Conservation (phyloP, 2,329 filamentous ascomycete genomes). For the Alternaria viburni region DNA sequence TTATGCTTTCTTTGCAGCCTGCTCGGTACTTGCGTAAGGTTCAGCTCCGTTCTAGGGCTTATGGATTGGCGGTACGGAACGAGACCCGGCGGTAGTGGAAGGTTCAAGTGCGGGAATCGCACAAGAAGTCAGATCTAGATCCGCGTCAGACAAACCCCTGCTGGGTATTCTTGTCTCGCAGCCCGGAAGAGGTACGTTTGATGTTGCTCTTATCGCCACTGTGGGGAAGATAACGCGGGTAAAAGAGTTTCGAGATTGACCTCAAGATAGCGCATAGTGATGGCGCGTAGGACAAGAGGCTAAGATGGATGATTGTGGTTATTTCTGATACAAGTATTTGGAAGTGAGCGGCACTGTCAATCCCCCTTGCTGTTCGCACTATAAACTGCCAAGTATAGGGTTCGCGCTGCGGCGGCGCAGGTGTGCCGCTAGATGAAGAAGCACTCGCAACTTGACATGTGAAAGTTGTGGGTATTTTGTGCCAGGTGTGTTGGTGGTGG, state of each 20-base stretch:
- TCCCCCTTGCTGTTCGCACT: not conserved
- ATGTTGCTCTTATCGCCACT: not conserved
- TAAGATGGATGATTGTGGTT: not conserved
- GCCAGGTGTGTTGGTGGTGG: not conserved
- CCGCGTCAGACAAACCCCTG: not conserved
- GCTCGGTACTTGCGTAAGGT: not conserved
- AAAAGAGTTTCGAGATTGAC: conserved; percentile 2
- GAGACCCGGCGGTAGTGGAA: not conserved
- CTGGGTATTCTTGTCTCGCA: not conserved
- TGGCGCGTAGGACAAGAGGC: not conserved
- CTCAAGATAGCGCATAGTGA: not conserved
- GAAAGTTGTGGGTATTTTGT: not conserved
- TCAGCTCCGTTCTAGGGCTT: not conserved
- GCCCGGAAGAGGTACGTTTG: not conserved
- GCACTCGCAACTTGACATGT: not conserved
- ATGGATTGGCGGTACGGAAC: not conserved
- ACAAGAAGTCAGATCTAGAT: not conserved
- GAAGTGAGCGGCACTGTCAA: not conserved
- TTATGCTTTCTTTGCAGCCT: not conserved
- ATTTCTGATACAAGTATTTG: not conserved
- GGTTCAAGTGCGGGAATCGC: not conserved
- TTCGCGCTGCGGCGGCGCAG: not conserved
- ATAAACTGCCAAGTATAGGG: not conserved
- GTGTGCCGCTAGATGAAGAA: not conserved
- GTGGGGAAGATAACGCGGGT: not conserved